Evolutionary conservation across 345 rosid genomes (phyloP).

Genomic region (Populus deltoides): DNA sequence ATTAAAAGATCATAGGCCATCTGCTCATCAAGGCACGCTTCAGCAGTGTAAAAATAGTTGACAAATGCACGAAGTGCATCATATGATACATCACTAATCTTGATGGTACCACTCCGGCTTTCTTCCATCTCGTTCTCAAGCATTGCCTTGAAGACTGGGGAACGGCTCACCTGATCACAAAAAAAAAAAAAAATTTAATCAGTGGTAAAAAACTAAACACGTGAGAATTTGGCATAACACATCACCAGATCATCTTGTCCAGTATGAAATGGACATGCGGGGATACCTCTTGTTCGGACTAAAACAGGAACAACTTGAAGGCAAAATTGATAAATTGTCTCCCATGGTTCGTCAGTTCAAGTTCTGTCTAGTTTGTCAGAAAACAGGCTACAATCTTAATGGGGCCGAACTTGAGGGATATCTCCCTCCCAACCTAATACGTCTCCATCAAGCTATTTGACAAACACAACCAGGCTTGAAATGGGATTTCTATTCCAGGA

Average conservation of each 20-base stretch:
- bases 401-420: not conserved
- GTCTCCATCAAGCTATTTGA: no score
- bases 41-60: slow-evolving; percentile 69
- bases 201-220: not conserved
- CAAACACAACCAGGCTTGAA: no score
- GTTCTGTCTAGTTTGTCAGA: not conserved
- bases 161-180: slow-evolving; percentile 56
- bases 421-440: no score
- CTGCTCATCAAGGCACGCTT: slow-evolving; percentile 74
- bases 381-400: not conserved
- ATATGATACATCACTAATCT: slow-evolving; percentile 61
- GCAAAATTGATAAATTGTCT: not conserved
- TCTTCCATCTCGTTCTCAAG: slow-evolving; percentile 85
- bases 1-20: slow-evolving; percentile 76
- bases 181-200: not conserved
- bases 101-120: slow-evolving; percentile 75
- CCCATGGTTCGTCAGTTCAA: not conserved
- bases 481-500: no score
- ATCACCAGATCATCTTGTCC: not conserved
- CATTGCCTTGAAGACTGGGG: slow-evolving; percentile 89
- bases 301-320: not conserved
- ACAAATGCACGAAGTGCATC: slow-evolving; percentile 67
- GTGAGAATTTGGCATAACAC: not conserved
- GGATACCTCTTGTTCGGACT: not conserved
- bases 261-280: not conserved